Evolutionary conservation across 306 rosid species (phyloP).

Genomic region (Rosa rugosa): DNA sequence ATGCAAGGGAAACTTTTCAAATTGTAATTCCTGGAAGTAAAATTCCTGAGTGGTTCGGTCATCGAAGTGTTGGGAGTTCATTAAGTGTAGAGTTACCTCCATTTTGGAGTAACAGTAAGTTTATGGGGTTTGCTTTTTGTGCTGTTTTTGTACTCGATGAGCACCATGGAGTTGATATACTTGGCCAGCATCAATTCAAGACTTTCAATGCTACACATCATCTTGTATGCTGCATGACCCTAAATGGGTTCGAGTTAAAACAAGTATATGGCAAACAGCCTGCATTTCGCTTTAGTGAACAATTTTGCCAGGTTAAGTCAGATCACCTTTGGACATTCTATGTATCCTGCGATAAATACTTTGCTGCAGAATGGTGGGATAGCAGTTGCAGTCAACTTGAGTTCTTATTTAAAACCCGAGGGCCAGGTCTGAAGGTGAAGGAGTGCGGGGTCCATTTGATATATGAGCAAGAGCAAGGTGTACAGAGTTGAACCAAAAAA

Average conservation of each 20-base stretch:
- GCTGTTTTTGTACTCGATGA: not conserved
- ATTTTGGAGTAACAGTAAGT: not conserved
- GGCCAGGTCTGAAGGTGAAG: too few relatives aligned
- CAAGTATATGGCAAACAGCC: not conserved
- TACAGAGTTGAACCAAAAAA: too few relatives aligned
- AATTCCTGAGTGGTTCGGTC: not conserved
- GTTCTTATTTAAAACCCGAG: too few relatives aligned
- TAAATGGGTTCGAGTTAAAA: not conserved
- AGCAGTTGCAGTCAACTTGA: too few relatives aligned
- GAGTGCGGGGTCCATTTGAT: too few relatives aligned
- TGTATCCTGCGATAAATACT: too few relatives aligned
- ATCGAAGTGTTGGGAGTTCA: not conserved
- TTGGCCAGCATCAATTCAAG: not conserved
- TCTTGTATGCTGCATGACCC: too few relatives aligned
- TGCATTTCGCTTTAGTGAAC: not conserved
- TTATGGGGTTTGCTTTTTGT: conserved; percentile 4
- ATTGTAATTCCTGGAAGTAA: not conserved
- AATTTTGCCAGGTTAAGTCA: not conserved
- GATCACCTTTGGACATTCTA: not conserved
- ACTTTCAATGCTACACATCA: not conserved
- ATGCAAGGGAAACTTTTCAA: not conserved
- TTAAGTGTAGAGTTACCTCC: not conserved
- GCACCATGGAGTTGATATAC: not conserved
- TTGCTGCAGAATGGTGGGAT: too few relatives aligned
- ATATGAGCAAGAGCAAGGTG: too few relatives aligned